phyloP scores from a whole-genome alignment of 176 grass and related monocot species.

The Saccharum spontaneum region DNA sequence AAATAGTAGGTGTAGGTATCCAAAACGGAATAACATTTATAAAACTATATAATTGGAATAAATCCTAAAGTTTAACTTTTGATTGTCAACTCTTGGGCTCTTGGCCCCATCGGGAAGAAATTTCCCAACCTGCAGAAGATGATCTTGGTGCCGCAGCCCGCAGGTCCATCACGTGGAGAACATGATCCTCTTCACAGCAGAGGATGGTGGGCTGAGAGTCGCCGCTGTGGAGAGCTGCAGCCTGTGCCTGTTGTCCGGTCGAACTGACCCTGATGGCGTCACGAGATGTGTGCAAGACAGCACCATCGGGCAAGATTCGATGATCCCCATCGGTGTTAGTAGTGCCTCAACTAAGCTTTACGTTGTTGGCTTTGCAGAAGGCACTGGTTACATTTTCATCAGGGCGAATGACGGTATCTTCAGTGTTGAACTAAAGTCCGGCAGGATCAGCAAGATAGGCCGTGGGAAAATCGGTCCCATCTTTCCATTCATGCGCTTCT shows the following conservation, averaged over 20 bases:
- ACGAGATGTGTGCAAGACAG: background rate
- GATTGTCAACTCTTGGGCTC: too few species aligned
- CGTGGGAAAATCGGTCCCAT: background rate
- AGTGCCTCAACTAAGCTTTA: background rate
- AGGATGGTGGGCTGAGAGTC: background rate
- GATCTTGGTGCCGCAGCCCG: too few species aligned
- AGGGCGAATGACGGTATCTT: background rate
- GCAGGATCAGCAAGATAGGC: too few species aligned
- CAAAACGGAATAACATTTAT: too few species aligned
- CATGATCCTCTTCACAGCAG: background rate
- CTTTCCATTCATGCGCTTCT: background rate
- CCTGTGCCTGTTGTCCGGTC: background rate
- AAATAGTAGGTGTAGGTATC: too few species aligned
- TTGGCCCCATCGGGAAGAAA: too few species aligned
- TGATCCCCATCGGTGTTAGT: background rate
- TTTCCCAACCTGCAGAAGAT: too few species aligned
- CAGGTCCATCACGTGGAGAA: too few species aligned
- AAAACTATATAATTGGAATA: too few species aligned
- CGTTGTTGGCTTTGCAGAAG: background rate
- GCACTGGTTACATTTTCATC: background rate
- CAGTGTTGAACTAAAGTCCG: background rate
- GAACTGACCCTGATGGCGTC: fast-evolving
- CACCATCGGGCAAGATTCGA: background rate
- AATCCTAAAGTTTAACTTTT: too few species aligned
- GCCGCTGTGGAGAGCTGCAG: background rate